Evolutionary conservation across 1,139 yeast species (phyloP), one percentile per base, ranked within the genome.

Genomic region (Kodamaea plutei): DNA sequence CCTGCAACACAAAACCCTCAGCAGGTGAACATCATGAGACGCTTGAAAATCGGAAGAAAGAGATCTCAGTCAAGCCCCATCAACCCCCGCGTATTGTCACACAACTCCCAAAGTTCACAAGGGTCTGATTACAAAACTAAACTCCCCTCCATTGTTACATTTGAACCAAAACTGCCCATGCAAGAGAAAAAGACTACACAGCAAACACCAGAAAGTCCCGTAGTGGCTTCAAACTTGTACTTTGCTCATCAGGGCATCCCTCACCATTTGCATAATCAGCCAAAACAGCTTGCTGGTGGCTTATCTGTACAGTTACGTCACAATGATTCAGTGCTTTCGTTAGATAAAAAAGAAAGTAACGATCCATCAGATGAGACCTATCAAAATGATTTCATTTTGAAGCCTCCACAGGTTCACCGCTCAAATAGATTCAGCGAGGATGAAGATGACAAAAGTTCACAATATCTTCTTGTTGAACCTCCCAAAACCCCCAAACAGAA

Each of bases 201-300:
- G 15, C 12, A 39, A 4, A 42, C 41, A 6, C n/a, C n/a, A n/a
- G n/a, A n/a, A n/a, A 54, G 59, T 32, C 61, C 62, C 0, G 59
- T 64, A 7, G 61, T 64, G n/a, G 50, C 58, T 3, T 59, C 70
- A 4, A 73, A 64, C 42, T 64, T 70, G 30, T 69, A 70, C 47
- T 74, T 74, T 48, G 70, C 69, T 5, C 73, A 70, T 41, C 79
- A 74, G 41, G 80, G 80, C 0, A 49, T 69, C 7, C 79, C 79
- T 4, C 76, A 75, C 4, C 79, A 74, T 42, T 51, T 64, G 28
- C 56, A 41, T 4, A 37, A 31, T 26, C 33, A 26, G 25, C 30
- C 17, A 30, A 18, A 17, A 15, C 31, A 34, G 36, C 39, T 18
- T 34, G 36, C 25, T 47, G 55, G 10, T 47, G 53, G 29, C 55